Conservation (phyloP, 2,329 filamentous ascomycete genomes). For the Bimuria novae-zelandiae region DNA sequence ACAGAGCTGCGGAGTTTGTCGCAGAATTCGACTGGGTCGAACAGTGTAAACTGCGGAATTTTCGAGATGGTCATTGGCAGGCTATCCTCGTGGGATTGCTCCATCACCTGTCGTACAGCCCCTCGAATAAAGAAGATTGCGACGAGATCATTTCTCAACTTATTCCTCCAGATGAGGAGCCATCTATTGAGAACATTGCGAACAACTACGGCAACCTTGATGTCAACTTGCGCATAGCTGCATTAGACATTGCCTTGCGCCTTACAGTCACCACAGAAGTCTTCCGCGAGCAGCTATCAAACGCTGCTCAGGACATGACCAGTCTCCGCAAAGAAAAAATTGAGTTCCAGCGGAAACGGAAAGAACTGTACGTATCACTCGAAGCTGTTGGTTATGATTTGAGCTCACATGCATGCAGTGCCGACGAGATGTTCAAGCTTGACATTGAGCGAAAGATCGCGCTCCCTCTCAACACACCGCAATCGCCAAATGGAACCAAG, state of each 20-base stretch:
- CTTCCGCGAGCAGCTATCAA: constrained; percentile 85
- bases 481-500: constrained; percentile 59
- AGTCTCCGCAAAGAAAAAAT: constrained; percentile 94
- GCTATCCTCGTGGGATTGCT: constrained; percentile 85
- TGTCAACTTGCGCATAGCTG: constrained; percentile 79
- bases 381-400: background rate
- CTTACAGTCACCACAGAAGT: constrained; percentile 85
- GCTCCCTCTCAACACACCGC: constrained; percentile 72
- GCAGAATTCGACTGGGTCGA: constrained; percentile 82
- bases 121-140: constrained; percentile 70
- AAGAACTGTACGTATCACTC: constrained; percentile 56
- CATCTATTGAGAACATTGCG: constrained; percentile 74
- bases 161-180: constrained; percentile 76
- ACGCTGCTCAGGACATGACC: constrained; percentile 93
- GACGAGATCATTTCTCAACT: constrained; percentile 80
- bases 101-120: constrained; percentile 79
- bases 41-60: constrained; percentile 79
- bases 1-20: constrained; percentile 78
- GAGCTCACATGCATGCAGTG: constrained; percentile 49
- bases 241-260: constrained; percentile 83
- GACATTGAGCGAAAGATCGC: constrained; percentile 76
- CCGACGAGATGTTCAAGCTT: constrained; percentile 71
- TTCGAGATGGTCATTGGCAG: constrained; percentile 88
- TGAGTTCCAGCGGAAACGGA: constrained; percentile 80
- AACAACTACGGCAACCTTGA: constrained; percentile 76